Conservation (phyloP, 352 stramenopile genomes). For the Phytophthora podocarpi region DNA sequence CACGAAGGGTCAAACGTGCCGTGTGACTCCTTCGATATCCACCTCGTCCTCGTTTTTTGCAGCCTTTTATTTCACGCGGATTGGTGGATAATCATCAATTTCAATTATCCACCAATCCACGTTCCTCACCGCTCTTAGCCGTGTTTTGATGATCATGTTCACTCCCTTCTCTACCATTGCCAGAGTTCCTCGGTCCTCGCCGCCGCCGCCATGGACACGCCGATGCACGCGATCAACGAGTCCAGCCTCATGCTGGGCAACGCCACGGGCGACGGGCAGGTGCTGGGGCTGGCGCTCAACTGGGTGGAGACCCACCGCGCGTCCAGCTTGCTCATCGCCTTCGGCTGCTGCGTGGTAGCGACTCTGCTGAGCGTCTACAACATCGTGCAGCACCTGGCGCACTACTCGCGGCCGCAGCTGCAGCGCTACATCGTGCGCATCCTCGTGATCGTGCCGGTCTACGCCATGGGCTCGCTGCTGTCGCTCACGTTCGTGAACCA, state of each 20-base stretch:
- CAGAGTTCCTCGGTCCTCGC: too few relatives aligned
- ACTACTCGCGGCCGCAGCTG: conserved; percentile 83
- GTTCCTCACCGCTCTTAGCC: neutral
- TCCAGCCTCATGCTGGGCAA: conserved; percentile 71
- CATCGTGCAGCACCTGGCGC: conserved; percentile 85
- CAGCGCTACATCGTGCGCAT: conserved; percentile 92
- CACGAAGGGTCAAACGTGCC: neutral
- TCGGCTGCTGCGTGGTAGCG: conserved; percentile 59
- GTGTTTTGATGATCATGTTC: conserved; percentile 23
- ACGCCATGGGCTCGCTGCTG: conserved; percentile 82
- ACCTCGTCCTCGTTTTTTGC: conserved; percentile 22
- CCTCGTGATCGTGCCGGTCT: conserved; percentile 86
- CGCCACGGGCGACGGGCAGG: conserved; percentile 59
- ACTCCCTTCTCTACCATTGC: conserved; percentile 24
- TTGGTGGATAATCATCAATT: conserved; percentile 19
- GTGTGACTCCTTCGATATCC: conserved; percentile 22
- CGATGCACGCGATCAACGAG: conserved; percentile 59
- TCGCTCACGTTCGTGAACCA: conserved; percentile 84
- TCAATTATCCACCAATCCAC: conserved; percentile 4
- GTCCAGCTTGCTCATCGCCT: conserved; percentile 57
- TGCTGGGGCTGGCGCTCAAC: conserved; percentile 67
- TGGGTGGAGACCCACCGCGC: conserved; percentile 77
- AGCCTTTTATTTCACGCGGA: too few relatives aligned
- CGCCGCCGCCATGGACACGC: conserved; percentile 31
- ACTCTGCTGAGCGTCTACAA: conserved; percentile 78